A percentile compares a stretch with the other conserved stretches of the same genome.
Conservation (phyloP, 2,329 filamentous ascomycete species). For the Dryadomyces sulphureus region DNA sequence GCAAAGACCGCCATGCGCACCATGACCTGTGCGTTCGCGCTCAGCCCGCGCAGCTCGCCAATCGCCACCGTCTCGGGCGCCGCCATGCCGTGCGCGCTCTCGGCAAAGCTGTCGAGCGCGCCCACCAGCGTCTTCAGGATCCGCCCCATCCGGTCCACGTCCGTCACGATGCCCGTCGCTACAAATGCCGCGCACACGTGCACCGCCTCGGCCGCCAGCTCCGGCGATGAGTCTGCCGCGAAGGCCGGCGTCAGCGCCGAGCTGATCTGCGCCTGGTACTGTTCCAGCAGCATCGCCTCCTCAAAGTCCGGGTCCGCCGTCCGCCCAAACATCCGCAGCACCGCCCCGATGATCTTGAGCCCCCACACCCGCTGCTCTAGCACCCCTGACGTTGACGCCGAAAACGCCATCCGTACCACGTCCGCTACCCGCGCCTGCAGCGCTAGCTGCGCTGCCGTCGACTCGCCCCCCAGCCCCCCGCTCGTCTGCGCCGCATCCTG, state of each 20-base stretch:
- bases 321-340: slow-evolving; percentile 91
- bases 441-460: slow-evolving; percentile 57
- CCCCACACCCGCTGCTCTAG: slow-evolving; percentile 82
- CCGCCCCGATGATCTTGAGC: slow-evolving; percentile 81
- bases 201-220: slow-evolving; percentile 87
- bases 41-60: slow-evolving; percentile 82
- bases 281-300: slow-evolving; percentile 90
- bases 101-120: slow-evolving; percentile 79
- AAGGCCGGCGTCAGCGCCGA: slow-evolving; percentile 94
- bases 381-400: slow-evolving; percentile 86
- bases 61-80: slow-evolving; percentile 48
- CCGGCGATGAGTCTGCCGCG: slow-evolving; percentile 86
- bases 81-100: background rate
- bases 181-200: slow-evolving; percentile 98
- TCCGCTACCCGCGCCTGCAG: slow-evolving; percentile 78
- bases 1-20: slow-evolving; percentile 95
- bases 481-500: slow-evolving; percentile 60
- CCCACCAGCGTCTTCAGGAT: slow-evolving; percentile 88
- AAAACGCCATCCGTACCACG: slow-evolving; percentile 92
- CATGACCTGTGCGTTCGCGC: slow-evolving; percentile 95
- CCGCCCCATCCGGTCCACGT: slow-evolving; percentile 95
- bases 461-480: slow-evolving; percentile 33
- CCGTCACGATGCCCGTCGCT: slow-evolving; percentile 90
- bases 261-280: slow-evolving; percentile 97
- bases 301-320: slow-evolving; percentile 92